Conservation (phyloP, 768 basidiomycete species). For the Dentipellis fragilis region DNA sequence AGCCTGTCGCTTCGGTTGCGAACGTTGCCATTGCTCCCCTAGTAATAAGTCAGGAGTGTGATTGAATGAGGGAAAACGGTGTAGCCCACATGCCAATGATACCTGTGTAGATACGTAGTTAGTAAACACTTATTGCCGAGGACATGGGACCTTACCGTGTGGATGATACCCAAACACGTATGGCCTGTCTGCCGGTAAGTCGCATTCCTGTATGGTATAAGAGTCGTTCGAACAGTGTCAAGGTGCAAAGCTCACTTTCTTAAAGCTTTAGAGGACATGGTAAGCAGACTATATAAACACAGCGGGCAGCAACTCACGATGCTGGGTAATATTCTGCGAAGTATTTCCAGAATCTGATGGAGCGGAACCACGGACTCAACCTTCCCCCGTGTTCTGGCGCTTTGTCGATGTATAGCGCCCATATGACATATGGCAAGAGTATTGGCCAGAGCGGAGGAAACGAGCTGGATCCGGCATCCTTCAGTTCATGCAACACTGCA, state of each 20-base stretch:
- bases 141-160: conserved; percentile 53
- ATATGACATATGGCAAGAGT: conserved; percentile 65
- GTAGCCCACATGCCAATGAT: conserved; percentile 90
- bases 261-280: conserved; percentile 17
- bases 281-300: neutral
- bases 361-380: conserved; percentile 65
- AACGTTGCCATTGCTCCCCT: conserved; percentile 97
- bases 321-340: conserved; percentile 91
- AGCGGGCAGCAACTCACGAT: conserved; percentile 44
- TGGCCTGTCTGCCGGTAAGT: conserved; percentile 82
- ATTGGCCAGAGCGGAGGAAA: conserved; percentile 85
- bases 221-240: neutral
- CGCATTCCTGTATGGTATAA: conserved; percentile 53
- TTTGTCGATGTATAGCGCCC: conserved; percentile 67
- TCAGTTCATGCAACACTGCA: neutral
- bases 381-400: conserved; percentile 68
- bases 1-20: conserved; percentile 92
- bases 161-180: conserved; percentile 99
- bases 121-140: neutral
- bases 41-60: neutral
- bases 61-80: neutral
- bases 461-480: conserved; percentile 43
- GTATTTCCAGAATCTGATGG: conserved; percentile 67
- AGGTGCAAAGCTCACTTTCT: conserved; percentile 27
- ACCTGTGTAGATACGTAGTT: conserved; percentile 32